These are phyloP conservation scores for Phytophthora capsici DNA, from an alignment of 352 stramenopile genomes.

Conservation along the genomic window DNA sequence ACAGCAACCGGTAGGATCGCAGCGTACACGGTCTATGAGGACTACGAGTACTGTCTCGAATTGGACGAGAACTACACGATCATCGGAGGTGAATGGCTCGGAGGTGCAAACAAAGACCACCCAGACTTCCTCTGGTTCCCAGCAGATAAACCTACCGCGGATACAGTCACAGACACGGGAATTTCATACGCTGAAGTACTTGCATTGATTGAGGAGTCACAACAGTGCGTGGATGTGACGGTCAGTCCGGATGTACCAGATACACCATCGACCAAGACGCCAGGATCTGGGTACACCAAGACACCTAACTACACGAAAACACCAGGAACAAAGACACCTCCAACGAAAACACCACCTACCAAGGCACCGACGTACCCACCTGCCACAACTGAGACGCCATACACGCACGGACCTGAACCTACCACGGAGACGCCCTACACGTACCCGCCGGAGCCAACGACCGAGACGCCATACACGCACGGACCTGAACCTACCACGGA, in stretches of 20 bases:
- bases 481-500: background rate
- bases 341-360: constrained; percentile 4
- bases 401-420: background rate
- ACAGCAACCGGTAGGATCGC: constrained; percentile 33
- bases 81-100: constrained; percentile 52
- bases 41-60: constrained; percentile 54
- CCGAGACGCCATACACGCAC: background rate
- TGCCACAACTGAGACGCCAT: background rate
- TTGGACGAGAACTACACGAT: constrained; percentile 50
- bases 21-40: constrained; percentile 38
- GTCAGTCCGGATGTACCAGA: constrained; percentile 16
- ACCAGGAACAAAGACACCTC: constrained; percentile 14
- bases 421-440: constrained; percentile 1
- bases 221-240: constrained; percentile 29
- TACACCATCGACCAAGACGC: constrained; percentile 21
- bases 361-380: constrained; percentile 3
- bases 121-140: constrained; percentile 56
- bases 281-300: constrained; percentile 23
- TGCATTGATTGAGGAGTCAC: constrained; percentile 22
- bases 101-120: constrained; percentile 28
- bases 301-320: constrained; percentile 19
- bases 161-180: constrained; percentile 32
- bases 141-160: constrained; percentile 23
- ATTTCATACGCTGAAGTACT: constrained; percentile 30
- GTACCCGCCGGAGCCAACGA: no score